Evolutionary conservation across 2,329 filamentous ascomycete species (phyloP).

Genomic region (Talaromyces atroroseus): DNA sequence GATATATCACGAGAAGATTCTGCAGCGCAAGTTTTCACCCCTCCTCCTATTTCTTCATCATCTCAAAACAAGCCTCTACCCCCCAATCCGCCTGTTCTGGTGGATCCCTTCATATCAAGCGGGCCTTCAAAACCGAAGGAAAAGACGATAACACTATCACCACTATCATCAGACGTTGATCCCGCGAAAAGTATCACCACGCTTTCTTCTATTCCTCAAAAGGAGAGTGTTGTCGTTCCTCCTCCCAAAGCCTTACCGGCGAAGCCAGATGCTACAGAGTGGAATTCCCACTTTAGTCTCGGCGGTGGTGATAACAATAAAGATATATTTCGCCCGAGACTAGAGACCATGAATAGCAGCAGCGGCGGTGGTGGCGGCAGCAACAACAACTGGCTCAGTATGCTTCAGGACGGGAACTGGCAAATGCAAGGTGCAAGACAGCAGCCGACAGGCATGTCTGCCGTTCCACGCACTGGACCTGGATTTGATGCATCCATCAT

Average conservation of each 20-base stretch:
- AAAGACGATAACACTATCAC: background rate
- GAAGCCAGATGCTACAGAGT: constrained; percentile 8
- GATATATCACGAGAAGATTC: constrained; percentile 49
- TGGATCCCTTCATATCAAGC: constrained; percentile 4
- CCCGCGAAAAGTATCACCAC: constrained; percentile 4
- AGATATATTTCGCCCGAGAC: constrained; percentile 79
- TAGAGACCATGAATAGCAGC: constrained; percentile 60
- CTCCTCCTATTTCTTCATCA: constrained; percentile 10
- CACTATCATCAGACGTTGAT: constrained; percentile 3
- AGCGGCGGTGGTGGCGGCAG: constrained; percentile 65
- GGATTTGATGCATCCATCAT: constrained; percentile 29
- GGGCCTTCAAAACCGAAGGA: background rate
- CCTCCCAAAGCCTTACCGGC: constrained; percentile 2
- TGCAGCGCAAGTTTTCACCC: constrained; percentile 22
- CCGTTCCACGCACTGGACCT: constrained; percentile 24
- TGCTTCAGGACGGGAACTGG: constrained; percentile 70
- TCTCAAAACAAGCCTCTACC: constrained; percentile 7
- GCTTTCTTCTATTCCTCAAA: background rate
- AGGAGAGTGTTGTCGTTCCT: background rate
- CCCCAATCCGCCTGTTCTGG: constrained; percentile 6
- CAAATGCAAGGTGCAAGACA: constrained; percentile 25
- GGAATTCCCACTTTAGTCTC: constrained; percentile 7
- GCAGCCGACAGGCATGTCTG: constrained; percentile 23
- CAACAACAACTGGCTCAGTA: constrained; percentile 80
- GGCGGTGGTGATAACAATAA: constrained; percentile 41